Percentiles rank a stretch among this genome's conserved stretches.
Conservation (phyloP, 2,329 filamentous ascomycete species). For the Pestalotiopsis sp. region DNA sequence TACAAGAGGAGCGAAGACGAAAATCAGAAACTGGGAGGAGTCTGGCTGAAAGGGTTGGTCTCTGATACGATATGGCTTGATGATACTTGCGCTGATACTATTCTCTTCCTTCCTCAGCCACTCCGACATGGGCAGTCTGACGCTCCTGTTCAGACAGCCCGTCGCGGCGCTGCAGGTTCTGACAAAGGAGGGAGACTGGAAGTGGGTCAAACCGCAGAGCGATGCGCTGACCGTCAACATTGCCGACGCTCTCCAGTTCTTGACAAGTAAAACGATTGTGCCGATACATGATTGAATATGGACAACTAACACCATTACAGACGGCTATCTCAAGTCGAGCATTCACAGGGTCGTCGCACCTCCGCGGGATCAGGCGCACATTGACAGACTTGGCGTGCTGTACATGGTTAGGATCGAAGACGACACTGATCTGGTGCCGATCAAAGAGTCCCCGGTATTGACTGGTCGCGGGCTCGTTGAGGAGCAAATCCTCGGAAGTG, state of each 20-base stretch:
- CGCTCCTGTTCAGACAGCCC: conserved; percentile 56
- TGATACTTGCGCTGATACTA: too few relatives aligned
- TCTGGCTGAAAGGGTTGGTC: too few relatives aligned
- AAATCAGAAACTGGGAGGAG: too few relatives aligned
- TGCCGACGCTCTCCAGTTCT: conserved; percentile 24
- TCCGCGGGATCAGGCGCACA: conserved; percentile 34
- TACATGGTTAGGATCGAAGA: conserved; percentile 40
- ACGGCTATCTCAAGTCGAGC: conserved; percentile 34
- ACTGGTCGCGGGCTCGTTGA: too few relatives aligned
- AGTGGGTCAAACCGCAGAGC: conserved; percentile 26
- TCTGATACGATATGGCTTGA: too few relatives aligned
- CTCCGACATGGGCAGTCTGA: conserved; percentile 55
- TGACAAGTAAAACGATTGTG: too few relatives aligned
- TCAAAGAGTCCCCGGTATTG: conserved; percentile 29
- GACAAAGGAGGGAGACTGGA: conserved; percentile 39
- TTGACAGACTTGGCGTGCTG: conserved; percentile 35
- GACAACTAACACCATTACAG: conserved; percentile 30
- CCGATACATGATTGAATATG: too few relatives aligned
- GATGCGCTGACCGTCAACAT: conserved; percentile 45
- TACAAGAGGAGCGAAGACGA: conserved; percentile 43
- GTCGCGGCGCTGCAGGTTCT: conserved; percentile 56
- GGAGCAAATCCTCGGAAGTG: too few relatives aligned
- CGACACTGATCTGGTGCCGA: conserved; percentile 30
- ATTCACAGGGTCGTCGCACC: conserved; percentile 38
- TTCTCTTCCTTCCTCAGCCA: conserved; percentile 29